Evolutionary conservation across 163 green algal species (phyloP).

Genomic region (Chlorella variabilis): DNA sequence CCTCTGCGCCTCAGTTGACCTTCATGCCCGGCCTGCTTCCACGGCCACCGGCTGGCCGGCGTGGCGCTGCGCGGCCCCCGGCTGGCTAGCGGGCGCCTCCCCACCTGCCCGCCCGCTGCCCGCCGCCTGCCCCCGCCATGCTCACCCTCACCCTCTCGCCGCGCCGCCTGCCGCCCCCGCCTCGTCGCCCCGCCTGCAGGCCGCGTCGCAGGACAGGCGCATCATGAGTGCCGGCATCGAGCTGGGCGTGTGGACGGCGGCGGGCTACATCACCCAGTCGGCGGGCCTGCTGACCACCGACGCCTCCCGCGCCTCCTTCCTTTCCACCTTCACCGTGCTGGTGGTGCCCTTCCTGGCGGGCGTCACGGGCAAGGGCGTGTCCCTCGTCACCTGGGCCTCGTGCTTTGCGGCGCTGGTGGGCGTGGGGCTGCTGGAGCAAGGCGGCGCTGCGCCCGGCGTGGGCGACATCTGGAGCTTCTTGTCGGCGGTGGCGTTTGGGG

Average conservation of each 20-base stretch:
- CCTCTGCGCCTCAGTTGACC: too few relatives aligned
- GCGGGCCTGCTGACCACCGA: conserved; percentile 76
- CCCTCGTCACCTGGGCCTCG: conserved; percentile 67
- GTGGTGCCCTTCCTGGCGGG: conserved; percentile 83
- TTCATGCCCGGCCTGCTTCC: too few relatives aligned
- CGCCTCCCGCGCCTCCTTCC: conserved; percentile 75
- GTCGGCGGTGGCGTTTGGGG: conserved; percentile 69
- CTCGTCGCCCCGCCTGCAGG: background rate
- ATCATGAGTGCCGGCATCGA: conserved; percentile 70
- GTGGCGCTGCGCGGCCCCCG: too few relatives aligned
- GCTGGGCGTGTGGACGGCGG: conserved; percentile 72
- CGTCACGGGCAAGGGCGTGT: conserved; percentile 69
- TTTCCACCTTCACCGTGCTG: conserved; percentile 86
- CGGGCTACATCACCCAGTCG: conserved; percentile 77
- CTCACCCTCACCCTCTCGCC: background rate
- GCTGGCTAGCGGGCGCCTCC: too few relatives aligned
- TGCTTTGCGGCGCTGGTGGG: conserved; percentile 70
- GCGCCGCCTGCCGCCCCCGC: too few relatives aligned
- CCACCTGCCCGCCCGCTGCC: too few relatives aligned
- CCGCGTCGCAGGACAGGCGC: conserved; percentile 38
- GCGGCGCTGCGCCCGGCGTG: conserved; percentile 51
- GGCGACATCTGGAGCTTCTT: conserved; percentile 71
- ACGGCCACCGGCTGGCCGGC: too few relatives aligned
- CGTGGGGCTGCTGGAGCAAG: conserved; percentile 72
- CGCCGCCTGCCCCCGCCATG: background rate